Conservation (phyloP, 805 yeast species). For the Cyberlindnera xishuangbannaensis region DNA sequence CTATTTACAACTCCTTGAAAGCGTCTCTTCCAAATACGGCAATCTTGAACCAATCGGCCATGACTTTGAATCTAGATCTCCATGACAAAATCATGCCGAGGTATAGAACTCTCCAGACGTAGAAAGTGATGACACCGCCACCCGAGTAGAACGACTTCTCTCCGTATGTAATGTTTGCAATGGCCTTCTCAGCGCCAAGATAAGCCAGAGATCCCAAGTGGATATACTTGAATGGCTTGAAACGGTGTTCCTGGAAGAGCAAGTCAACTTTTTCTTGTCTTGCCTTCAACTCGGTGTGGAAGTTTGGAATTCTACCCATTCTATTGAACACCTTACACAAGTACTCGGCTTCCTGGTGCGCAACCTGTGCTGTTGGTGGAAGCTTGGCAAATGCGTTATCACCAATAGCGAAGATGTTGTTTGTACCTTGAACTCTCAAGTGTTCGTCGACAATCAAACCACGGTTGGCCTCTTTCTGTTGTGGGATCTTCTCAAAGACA, state of each 20-base stretch:
- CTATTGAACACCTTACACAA: constrained; percentile 69
- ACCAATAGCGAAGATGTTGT: constrained; percentile 83
- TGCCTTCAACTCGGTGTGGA: constrained; percentile 31
- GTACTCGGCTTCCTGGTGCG: constrained; percentile 86
- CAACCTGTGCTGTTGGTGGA: constrained; percentile 97
- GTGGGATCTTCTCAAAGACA: constrained; percentile 65
- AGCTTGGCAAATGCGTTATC: constrained; percentile 86
- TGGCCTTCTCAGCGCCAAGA: constrained; percentile 89
- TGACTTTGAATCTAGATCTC: constrained; percentile 80
- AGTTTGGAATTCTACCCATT: constrained; percentile 33
- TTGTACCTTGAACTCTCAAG: constrained; percentile 75
- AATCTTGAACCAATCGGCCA: constrained; percentile 85
- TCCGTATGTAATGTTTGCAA: constrained; percentile 81
- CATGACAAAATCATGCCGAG: constrained; percentile 84
- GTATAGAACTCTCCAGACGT: constrained; percentile 91
- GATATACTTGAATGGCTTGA: constrained; percentile 67
- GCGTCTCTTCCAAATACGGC: constrained; percentile 89
- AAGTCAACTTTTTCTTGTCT: constrained; percentile 34
- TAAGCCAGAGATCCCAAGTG: constrained; percentile 93
- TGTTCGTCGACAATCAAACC: constrained; percentile 79
- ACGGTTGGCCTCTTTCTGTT: constrained; percentile 78
- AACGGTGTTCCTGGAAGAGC: constrained; percentile 40
- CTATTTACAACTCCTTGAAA: constrained; percentile 69
- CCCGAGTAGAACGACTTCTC: constrained; percentile 77
- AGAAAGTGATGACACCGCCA: constrained; percentile 83